Conservation (phyloP, 768 basidiomycete genomes). For the Mycena vulgaris region DNA sequence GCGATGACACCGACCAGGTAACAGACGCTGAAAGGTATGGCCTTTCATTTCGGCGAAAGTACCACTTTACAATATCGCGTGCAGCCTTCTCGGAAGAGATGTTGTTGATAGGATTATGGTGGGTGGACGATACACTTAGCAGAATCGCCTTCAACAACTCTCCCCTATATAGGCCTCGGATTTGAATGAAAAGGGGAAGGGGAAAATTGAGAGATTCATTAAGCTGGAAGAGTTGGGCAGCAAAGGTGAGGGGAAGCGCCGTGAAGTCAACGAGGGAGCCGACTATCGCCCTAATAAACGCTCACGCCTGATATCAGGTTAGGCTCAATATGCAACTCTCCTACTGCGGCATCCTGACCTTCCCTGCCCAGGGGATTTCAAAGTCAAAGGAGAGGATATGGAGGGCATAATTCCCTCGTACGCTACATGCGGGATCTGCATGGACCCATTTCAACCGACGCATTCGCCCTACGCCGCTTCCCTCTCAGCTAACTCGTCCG, state of each 20-base stretch:
- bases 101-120: constrained; percentile 47
- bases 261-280: not conserved
- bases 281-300: constrained; percentile 17
- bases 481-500: constrained; percentile 52
- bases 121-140: too few relatives aligned
- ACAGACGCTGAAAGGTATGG: constrained; percentile 51
- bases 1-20: constrained; percentile 44
- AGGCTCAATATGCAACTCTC: not conserved
- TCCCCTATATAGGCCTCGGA: constrained; percentile 45
- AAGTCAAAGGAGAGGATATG: constrained; percentile 32
- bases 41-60: not conserved
- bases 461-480: constrained; percentile 52
- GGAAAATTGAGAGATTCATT: constrained; percentile 33
- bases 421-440: constrained; percentile 55
- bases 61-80: not conserved
- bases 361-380: constrained; percentile 29
- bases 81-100: constrained; percentile 47
- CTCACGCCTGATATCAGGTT: constrained; percentile 21
- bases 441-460: constrained; percentile 54
- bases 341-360: not conserved
- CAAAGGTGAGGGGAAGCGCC: constrained; percentile 15
- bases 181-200: constrained; percentile 50
- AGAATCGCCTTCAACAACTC: not conserved
- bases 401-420: constrained; percentile 33
- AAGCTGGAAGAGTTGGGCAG: constrained; percentile 15